Conservation (phyloP, 495 filamentous ascomycete species). For the Chaetomidium leptoderma region DNA sequence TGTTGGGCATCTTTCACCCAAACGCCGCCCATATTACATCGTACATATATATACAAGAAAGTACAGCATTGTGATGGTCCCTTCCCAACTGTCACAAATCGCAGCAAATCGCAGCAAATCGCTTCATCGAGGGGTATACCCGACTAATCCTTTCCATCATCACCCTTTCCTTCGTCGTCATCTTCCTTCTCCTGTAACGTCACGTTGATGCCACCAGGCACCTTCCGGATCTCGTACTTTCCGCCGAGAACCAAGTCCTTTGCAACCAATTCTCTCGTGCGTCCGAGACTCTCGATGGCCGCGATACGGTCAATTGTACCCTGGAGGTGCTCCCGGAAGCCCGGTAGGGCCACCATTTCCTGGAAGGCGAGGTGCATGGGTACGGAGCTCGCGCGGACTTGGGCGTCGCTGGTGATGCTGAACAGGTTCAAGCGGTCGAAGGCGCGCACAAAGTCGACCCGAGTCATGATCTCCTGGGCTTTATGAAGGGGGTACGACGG, state of each 20-base stretch:
- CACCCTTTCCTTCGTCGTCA: neutral
- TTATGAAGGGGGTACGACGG: slow-evolving; percentile 79
- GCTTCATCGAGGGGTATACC: neutral
- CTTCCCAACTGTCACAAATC: neutral
- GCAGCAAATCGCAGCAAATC: neutral
- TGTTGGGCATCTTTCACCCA: neutral
- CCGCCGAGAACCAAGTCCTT: slow-evolving; percentile 72
- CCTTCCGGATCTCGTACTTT: slow-evolving; percentile 64
- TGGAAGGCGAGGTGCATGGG: slow-evolving; percentile 93
- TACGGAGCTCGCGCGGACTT: slow-evolving; percentile 88
- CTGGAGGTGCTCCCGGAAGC: slow-evolving; percentile 78
- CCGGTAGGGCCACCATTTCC: slow-evolving; percentile 64
- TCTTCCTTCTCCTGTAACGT: slow-evolving; percentile 21
- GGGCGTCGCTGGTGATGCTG: slow-evolving; percentile 82
- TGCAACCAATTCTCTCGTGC: slow-evolving; percentile 86
- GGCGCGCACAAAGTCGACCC: slow-evolving; percentile 86
- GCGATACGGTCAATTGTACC: slow-evolving; percentile 77
- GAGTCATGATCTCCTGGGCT: slow-evolving; percentile 86
- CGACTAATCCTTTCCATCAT: neutral
- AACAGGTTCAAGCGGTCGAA: slow-evolving; percentile 95
- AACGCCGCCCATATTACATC: neutral
- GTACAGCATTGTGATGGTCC: neutral
- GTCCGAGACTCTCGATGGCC: slow-evolving; percentile 87
- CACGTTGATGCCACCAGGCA: slow-evolving; percentile 27
- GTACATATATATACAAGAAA: slow-evolving; percentile 2